phyloP scores from a whole-genome alignment of 1,139 yeast species.

The Hemisphaericaspora lyxosophila region DNA sequence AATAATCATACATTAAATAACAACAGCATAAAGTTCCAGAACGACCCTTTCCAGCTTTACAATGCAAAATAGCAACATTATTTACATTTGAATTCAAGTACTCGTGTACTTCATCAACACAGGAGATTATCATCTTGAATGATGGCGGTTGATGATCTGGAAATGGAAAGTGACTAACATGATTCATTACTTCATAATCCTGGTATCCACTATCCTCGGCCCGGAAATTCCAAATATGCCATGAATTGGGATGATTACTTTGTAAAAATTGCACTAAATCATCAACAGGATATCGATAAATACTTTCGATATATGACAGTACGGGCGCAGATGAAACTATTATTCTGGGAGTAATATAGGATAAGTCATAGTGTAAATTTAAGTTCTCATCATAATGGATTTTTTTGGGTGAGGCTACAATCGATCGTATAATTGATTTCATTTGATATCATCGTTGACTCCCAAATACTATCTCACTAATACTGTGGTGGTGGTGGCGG shows the following conservation, averaged over 20 bases:
- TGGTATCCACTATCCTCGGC: conserved; percentile 58
- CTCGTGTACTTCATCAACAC: conserved; percentile 46
- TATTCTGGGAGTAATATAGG: conserved; percentile 60
- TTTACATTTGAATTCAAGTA: conserved; percentile 27
- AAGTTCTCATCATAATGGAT: conserved; percentile 17
- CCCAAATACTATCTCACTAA: too few relatives aligned
- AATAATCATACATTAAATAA: conserved; percentile 52
- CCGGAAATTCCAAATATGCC: conserved; percentile 77
- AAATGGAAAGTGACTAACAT: conserved; percentile 50
- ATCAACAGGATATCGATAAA: conserved; percentile 55
- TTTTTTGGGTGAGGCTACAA: conserved; percentile 27
- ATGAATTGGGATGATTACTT: conserved; percentile 48
- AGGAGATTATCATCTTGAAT: conserved; percentile 44
- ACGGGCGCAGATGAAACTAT: conserved; percentile 79
- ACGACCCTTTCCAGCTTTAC: conserved; percentile 91
- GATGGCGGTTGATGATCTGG: conserved; percentile 83
- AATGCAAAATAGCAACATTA: conserved; percentile 76
- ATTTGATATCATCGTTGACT: too few relatives aligned
- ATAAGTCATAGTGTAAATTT: conserved; percentile 51
- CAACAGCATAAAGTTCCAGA: conserved; percentile 79
- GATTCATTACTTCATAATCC: conserved; percentile 32
- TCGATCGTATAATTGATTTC: conserved; percentile 17
- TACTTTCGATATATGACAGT: conserved; percentile 36
- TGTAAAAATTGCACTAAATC: conserved; percentile 55
- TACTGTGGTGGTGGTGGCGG: too few relatives aligned